Evolutionary conservation across 352 stramenopile genomes (phyloP).

Genomic region (Phytophthora crassamura): DNA sequence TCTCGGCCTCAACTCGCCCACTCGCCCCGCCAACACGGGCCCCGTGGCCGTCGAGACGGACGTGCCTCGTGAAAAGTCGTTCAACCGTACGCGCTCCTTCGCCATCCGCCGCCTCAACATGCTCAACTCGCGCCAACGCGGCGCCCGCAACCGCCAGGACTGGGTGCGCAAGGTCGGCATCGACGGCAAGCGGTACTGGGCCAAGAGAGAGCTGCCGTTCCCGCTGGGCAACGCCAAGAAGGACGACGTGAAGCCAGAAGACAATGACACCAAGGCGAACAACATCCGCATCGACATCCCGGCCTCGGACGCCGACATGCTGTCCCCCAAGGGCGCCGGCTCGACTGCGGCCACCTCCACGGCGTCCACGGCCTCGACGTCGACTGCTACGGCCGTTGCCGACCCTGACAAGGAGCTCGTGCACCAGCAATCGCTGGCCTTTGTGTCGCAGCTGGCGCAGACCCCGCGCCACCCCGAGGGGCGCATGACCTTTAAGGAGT

Average conservation of each 20-base stretch:
- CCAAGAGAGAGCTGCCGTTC: conserved; percentile 72
- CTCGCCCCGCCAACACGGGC: conserved; percentile 32
- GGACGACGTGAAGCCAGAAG: conserved; percentile 19
- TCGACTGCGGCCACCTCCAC: conserved; percentile 21
- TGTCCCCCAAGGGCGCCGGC: conserved; percentile 39
- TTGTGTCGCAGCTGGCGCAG: conserved; percentile 86
- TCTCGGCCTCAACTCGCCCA: conserved; percentile 64
- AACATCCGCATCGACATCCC: conserved; percentile 53
- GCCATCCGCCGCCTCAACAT: conserved; percentile 89
- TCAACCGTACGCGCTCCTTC: conserved; percentile 89
- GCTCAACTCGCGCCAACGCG: conserved; percentile 83
- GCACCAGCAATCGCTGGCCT: conserved; percentile 83
- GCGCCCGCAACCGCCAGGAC: conserved; percentile 80
- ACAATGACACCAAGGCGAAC: conserved; percentile 9
- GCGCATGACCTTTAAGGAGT: conserved; percentile 91
- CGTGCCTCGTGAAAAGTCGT: conserved; percentile 60
- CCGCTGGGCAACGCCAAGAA: conserved; percentile 48
- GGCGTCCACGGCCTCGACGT: conserved; percentile 17
- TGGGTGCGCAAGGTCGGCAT: conserved; percentile 85
- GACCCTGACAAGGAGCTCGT: conserved; percentile 71
- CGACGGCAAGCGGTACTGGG: conserved; percentile 88
- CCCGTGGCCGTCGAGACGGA: conserved; percentile 54
- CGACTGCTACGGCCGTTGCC: neutral
- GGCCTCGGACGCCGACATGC: conserved; percentile 47
- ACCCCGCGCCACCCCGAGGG: conserved; percentile 82